phyloP scores from a whole-genome alignment of 2,329 filamentous ascomycete species.

The Davidsoniella neocaledoniae region DNA sequence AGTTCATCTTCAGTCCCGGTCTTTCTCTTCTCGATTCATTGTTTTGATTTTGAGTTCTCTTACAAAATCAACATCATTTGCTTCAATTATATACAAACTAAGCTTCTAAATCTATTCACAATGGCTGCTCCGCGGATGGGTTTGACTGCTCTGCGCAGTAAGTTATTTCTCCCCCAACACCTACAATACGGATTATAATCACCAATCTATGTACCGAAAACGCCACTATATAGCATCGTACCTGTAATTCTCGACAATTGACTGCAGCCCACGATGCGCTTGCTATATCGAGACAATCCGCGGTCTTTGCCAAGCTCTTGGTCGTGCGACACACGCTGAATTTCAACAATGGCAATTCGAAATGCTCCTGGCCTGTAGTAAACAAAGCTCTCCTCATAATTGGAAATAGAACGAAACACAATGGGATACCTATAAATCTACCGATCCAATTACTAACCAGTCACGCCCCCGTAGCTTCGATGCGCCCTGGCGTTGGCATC shows the following conservation, averaged over 20 bases:
- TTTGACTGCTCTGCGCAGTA: slow-evolving; percentile 41
- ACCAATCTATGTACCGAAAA: too few relatives aligned
- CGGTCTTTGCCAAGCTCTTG: too few relatives aligned
- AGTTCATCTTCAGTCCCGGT: background rate
- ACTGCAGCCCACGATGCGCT: too few relatives aligned
- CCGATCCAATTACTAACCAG: background rate
- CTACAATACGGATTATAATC: too few relatives aligned
- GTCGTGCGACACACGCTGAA: too few relatives aligned
- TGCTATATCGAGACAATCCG: too few relatives aligned
- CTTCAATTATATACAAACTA: background rate
- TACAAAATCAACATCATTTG: background rate
- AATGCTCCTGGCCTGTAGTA: too few relatives aligned
- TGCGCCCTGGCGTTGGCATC: slow-evolving; percentile 11
- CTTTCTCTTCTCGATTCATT: background rate
- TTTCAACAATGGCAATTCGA: too few relatives aligned
- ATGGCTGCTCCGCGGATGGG: slow-evolving; percentile 44
- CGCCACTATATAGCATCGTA: too few relatives aligned
- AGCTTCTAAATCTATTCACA: slow-evolving; percentile 15
- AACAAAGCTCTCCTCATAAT: too few relatives aligned
- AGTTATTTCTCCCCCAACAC: background rate
- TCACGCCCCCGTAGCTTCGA: slow-evolving; percentile 2
- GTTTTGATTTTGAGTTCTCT: background rate
- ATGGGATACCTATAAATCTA: background rate
- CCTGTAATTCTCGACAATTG: too few relatives aligned
- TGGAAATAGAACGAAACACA: too few relatives aligned